Evolutionary conservation across 1,139 yeast genomes (phyloP).

Genomic region (Debaryomyces udenii): DNA sequence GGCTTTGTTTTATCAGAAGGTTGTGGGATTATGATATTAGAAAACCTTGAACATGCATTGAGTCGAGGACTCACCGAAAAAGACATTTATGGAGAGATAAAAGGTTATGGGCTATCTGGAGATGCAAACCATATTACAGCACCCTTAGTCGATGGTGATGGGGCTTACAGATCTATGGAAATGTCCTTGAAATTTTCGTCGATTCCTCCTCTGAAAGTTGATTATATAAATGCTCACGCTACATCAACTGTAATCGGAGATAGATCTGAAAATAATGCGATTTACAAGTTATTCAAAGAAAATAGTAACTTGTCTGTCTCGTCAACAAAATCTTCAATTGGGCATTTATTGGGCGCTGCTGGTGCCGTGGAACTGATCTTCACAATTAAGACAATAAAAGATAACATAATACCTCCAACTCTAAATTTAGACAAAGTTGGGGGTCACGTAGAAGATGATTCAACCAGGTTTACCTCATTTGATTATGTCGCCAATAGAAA

Average conservation of each 20-base stretch:
- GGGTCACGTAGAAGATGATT: constrained; percentile 42
- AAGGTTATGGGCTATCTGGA: constrained; percentile 88
- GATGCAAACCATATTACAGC: constrained; percentile 95
- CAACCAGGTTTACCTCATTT: constrained; percentile 47
- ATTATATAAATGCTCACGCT: constrained; percentile 94
- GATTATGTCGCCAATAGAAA: constrained; percentile 63
- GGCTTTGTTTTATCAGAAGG: constrained; percentile 98
- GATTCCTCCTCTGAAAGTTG: constrained; percentile 50
- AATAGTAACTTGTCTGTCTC: constrained; percentile 53
- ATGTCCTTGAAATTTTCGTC: constrained; percentile 64
- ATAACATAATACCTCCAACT: constrained; percentile 74
- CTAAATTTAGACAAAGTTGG: constrained; percentile 65
- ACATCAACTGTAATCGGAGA: constrained; percentile 93
- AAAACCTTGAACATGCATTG: constrained; percentile 74
- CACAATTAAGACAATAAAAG: constrained; percentile 65
- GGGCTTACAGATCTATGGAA: constrained; percentile 83
- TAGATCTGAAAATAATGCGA: constrained; percentile 81
- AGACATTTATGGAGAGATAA: constrained; percentile 75
- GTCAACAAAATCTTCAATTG: constrained; percentile 89
- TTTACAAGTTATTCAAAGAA: constrained; percentile 51
- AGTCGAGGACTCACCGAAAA: constrained; percentile 55
- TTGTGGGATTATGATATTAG: constrained; percentile 77
- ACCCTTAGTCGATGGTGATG: constrained; percentile 79
- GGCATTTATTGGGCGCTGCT: constrained; percentile 94
- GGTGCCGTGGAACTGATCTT: constrained; percentile 92